Percentiles rank a stretch among this genome's conserved stretches.
Evolutionary conservation across 139 green algal species (phyloP).

Genomic region (Picochlorum costavermella): DNA sequence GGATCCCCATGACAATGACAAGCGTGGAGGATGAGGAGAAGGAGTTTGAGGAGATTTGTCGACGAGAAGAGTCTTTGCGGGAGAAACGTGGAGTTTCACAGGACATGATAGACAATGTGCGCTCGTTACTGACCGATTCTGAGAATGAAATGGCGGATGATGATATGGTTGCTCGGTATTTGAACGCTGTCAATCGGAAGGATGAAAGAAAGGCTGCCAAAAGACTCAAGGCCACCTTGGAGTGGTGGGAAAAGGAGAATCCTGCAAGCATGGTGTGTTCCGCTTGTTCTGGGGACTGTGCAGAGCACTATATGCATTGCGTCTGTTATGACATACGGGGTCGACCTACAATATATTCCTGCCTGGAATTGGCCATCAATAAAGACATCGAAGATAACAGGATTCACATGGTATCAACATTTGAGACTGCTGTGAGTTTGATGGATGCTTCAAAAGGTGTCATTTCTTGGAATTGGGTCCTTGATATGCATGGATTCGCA

Average conservation of each 20-base stretch:
- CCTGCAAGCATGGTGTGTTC: conserved; percentile 44
- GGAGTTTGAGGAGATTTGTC: no score
- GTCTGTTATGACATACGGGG: conserved; percentile 24
- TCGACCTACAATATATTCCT: conserved; percentile 65
- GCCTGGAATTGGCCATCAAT: conserved; percentile 40
- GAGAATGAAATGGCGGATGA: not conserved
- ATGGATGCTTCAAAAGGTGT: conserved; percentile 43
- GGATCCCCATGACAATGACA: no score
- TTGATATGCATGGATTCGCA: conserved; percentile 64
- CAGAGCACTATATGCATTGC: conserved; percentile 63
- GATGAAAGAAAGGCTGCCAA: conserved; percentile 25
- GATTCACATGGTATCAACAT: conserved; percentile 55
- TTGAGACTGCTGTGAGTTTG: conserved; percentile 43
- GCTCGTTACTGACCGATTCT: not conserved
- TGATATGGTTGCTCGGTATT: conserved; percentile 9
- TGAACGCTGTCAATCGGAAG: not conserved
- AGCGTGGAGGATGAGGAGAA: no score
- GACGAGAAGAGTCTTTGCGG: no score
- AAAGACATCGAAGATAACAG: conserved; percentile 47
- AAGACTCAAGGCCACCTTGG: conserved; percentile 42
- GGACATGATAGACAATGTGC: not conserved
- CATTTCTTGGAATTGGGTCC: conserved; percentile 63
- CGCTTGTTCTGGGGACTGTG: conserved; percentile 24
- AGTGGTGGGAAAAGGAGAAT: conserved; percentile 36
- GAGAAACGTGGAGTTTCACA: no score